Base-by-base conservation (phyloP, 2,329 filamentous ascomycete genomes). In the Pyrenophora seminiperda region DNA sequence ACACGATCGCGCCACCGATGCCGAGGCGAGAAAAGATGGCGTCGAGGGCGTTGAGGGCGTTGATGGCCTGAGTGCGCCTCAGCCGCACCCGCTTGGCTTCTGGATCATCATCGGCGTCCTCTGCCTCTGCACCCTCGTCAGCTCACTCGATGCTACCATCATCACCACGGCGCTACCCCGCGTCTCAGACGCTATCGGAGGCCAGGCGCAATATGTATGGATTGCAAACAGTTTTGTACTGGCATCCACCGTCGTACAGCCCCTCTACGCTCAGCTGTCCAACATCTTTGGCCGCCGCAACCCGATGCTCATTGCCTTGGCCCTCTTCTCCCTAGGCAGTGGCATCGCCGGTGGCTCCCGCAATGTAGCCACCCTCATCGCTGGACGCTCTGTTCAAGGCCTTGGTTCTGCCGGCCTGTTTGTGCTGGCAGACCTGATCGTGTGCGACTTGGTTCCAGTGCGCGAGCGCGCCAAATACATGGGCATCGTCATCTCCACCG, bases 371-470 rank as follows among this genome's bases (percentile, higher is more conserved):
- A 77, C 78, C 61, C 70, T 88, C 2, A 82, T 87, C 11, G 76
- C 73, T 53, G 81, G 81, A n/a, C 75, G 83, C 0, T 75, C 75
- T 0, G 65, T 86, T 1, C 82, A 86, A 47, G 83, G 84, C 0
- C 59, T 80, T 2, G 80, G 79, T 0, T 74, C 68, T 1, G 78
- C 76, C 2, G 79, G 79, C 0, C 73, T 78, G 54, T 73, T 73
- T 41, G 61, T 78, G 32, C 66, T 82, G 2, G 69, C 75, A 4
- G 76, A 78, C 18, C 73, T 82, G 42, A 75, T 83, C 14, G 69
- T 81, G 6, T 78, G 73, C 18, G 81, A 83, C 47, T 62, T 83
- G 3, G 75, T 82, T 0, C 76, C 79, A 0, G 65, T 83, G 19
- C 52, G 63, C 3, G 59, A 81, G 50, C 66, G 81, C 41, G 76